Evolutionary conservation across 441 rosid species (phyloP), one percentile per base, ranked within the genome.

Genomic region (Erodium texanum): DNA sequence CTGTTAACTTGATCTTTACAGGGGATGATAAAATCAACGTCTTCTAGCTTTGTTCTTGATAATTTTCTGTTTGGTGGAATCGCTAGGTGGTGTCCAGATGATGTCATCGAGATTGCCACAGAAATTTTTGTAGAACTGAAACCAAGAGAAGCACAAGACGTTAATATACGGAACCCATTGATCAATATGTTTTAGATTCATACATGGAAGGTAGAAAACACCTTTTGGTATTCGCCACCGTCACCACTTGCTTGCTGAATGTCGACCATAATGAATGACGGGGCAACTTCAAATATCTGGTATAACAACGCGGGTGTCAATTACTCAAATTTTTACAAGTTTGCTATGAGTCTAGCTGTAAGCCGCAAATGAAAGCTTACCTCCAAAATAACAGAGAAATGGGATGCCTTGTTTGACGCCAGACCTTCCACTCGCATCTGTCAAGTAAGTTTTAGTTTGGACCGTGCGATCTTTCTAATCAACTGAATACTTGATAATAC

Each of bases 361-460:
- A 68, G 67, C 54, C 32, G 29, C 64, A 63, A 48, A 41, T n/a
- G 73, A 24, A 70, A 68, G 66, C 76, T 63, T 86, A 89, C 99
- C 80, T 93, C 99, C 65, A 93, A 77, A 64, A 91, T 80, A 64
- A 91, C 89, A 3, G 96, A 84, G 82, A 91, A 85, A 78, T 83
- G 87, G 65, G 87, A 77, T 22, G 83, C 76, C 81, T 84, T 86
- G 67, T 83, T 75, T 29, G 89, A 80, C 62, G 90, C 86, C 74
- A 86, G 86, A 66, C 99, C 96, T 80, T 93, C 97, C 70, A 93
- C 92, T 79, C 99, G 88, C 97, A 91, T 91, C 97, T 93, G 82
- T 68, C 73, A 77, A 76, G 64, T 20, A 43, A 59, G 67, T 18
- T 73, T 58, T 27, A 27, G 69, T 19, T 62, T 24, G 32, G 58